Conservation (phyloP, 1,284 basidiomycete genomes). For the Rhodotorula sp. region DNA sequence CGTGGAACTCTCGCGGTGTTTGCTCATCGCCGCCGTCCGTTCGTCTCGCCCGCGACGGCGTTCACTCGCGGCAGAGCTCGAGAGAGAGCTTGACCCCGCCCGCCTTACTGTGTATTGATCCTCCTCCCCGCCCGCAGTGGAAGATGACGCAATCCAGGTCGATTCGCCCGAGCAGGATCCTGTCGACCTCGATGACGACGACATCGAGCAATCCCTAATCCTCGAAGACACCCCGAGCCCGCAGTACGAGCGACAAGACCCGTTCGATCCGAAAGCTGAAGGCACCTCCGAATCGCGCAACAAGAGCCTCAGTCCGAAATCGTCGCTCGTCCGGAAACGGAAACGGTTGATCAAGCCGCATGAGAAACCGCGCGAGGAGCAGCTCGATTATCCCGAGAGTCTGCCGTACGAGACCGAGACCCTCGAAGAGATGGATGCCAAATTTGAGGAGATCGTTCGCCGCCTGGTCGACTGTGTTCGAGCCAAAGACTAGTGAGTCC, state of each 20-base stretch:
- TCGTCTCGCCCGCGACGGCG: too few relatives aligned
- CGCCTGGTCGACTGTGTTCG: constrained; percentile 73
- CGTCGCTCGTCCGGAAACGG: constrained; percentile 6
- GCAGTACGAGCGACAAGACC: constrained; percentile 26
- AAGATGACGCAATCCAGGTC: constrained; percentile 40
- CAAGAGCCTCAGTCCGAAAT: constrained; percentile 1
- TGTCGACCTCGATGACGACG: constrained; percentile 44
- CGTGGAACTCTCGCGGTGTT: not conserved
- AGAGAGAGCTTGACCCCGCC: not conserved
- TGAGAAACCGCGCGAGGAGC: constrained; percentile 34
- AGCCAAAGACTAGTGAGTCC: constrained; percentile 70
- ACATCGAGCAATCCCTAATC: constrained; percentile 38
- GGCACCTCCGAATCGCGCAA: not conserved
- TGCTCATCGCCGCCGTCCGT: too few relatives aligned
- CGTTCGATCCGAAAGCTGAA: constrained; percentile 13
- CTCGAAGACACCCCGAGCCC: constrained; percentile 28
- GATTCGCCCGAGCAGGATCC: constrained; percentile 44
- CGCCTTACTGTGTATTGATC: not conserved
- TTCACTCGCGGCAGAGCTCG: not conserved
- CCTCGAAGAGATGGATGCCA: constrained; percentile 71
- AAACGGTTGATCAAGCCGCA: constrained; percentile 20
- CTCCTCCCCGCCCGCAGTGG: constrained; percentile 14
- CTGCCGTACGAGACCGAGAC: constrained; percentile 81
- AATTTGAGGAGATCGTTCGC: constrained; percentile 73
- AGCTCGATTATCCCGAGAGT: constrained; percentile 46